A percentile compares a stretch with the other conserved stretches of the same genome.
These are phyloP conservation scores for Mayamaea pseudoterrestris DNA, from an alignment of 108 stramenopile genomes.

Conservation along the genomic window DNA sequence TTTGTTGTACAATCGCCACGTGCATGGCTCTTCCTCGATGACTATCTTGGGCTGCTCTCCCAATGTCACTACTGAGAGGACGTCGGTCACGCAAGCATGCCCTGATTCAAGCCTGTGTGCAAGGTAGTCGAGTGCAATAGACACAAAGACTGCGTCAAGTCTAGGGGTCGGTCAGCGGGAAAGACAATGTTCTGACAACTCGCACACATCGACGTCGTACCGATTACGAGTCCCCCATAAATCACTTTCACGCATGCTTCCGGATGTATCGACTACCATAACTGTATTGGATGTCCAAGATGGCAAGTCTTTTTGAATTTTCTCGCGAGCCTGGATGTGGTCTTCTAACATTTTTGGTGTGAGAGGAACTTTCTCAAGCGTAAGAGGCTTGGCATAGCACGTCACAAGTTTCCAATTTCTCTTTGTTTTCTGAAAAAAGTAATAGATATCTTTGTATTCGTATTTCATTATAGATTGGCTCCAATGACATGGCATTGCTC, in stretches of 20 bases:
- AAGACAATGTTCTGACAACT: too few species aligned
- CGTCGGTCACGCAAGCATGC: slow-evolving; percentile 8
- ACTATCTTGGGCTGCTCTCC: slow-evolving; percentile 17
- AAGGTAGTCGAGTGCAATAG: slow-evolving; percentile 26
- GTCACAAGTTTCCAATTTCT: background rate
- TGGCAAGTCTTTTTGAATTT: background rate
- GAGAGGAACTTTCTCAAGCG: slow-evolving; percentile 1
- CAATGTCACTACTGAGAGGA: slow-evolving; percentile 27
- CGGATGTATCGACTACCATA: slow-evolving; percentile 19
- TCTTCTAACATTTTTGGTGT: background rate
- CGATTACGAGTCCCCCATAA: slow-evolving; percentile 20
- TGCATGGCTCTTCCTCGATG: slow-evolving; percentile 5
- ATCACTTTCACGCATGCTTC: slow-evolving; percentile 28
- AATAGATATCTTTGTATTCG: background rate
- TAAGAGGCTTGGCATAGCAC: slow-evolving; percentile 1
- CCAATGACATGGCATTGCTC: background rate
- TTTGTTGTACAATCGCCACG: slow-evolving; percentile 4
- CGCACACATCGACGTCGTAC: slow-evolving; percentile 20
- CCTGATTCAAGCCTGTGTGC: slow-evolving; percentile 11
- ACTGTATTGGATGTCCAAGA: slow-evolving; percentile 1
- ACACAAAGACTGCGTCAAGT: slow-evolving; percentile 30
- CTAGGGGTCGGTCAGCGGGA: too few species aligned
- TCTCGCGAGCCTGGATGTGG: background rate
- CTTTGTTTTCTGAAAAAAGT: slow-evolving; percentile 6
- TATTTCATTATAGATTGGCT: background rate